These are phyloP conservation scores for Pleurotus tuber-regium DNA, from an alignment of 768 basidiomycete genomes.

Conservation along the genomic window DNA sequence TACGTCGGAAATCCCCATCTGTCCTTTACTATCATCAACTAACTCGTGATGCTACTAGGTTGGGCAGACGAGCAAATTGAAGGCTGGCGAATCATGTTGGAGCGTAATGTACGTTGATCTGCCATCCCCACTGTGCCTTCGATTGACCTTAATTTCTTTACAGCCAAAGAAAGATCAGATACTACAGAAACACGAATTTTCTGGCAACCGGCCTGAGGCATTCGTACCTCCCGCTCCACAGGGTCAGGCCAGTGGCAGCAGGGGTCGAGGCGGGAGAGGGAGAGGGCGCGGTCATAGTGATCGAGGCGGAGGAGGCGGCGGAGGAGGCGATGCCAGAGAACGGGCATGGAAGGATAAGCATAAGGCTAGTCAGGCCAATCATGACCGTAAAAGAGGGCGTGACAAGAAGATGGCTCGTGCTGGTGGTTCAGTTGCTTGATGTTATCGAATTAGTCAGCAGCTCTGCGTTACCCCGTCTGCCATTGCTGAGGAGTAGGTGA, in stretches of 20 bases:
- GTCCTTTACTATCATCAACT: not conserved
- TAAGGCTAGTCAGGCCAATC: slow-evolving; percentile 71
- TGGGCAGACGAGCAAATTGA: slow-evolving; percentile 87
- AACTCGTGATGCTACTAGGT: slow-evolving; percentile 33
- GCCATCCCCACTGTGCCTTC: not conserved
- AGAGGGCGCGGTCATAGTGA: slow-evolving; percentile 34
- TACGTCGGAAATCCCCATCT: slow-evolving; percentile 19
- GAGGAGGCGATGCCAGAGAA: slow-evolving; percentile 43
- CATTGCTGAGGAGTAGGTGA: no score
- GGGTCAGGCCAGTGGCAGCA: slow-evolving; percentile 20
- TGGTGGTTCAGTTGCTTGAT: slow-evolving; percentile 38
- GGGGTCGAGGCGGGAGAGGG: slow-evolving; percentile 35
- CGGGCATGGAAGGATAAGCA: slow-evolving; percentile 76
- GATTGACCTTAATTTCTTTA: not conserved
- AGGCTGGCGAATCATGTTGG: slow-evolving; percentile 90
- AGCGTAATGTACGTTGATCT: slow-evolving; percentile 66
- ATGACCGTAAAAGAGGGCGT: slow-evolving; percentile 77
- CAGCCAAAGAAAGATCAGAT: slow-evolving; percentile 77
- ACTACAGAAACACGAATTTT: slow-evolving; percentile 72
- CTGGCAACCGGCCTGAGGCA: slow-evolving; percentile 48
- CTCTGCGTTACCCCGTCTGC: no score
- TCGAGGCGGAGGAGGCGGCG: slow-evolving; percentile 35
- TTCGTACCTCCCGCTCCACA: slow-evolving; percentile 1
- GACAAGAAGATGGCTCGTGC: slow-evolving; percentile 84
- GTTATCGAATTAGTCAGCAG: no score